Conservation (phyloP, 345 rosid genomes). For the Acer campestre region DNA sequence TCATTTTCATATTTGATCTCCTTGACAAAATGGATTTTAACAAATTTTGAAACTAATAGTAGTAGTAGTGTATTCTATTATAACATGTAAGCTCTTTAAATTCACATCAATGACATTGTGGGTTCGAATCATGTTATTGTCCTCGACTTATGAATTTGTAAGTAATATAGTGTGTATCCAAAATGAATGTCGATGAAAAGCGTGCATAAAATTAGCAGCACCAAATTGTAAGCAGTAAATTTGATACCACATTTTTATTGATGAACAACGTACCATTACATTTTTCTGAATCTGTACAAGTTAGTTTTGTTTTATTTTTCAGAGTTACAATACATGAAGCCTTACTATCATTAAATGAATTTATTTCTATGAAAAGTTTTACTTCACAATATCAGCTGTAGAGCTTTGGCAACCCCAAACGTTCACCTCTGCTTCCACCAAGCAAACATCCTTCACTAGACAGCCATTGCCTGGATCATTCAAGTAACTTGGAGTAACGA, state of each 20-base stretch:
- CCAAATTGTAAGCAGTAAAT: not conserved
- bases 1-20: no score
- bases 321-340: not conserved
- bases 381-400: not conserved
- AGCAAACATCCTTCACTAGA: constrained; percentile 30
- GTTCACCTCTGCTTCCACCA: constrained; percentile 43
- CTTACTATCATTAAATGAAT: no score
- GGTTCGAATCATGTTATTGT: no score
- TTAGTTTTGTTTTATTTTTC: no score
- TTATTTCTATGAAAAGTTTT: not conserved
- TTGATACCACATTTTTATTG: not conserved
- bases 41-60: not conserved
- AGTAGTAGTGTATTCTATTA: no score
- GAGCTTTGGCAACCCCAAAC: constrained; percentile 28
- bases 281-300: not conserved
- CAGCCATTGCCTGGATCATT: constrained; percentile 10
- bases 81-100: no score
- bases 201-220: no score
- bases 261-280: not conserved
- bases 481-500: constrained; percentile 25
- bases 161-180: no score
- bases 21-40: no score
- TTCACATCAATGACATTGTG: no score
- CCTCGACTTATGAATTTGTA: no score
- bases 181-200: not conserved